A percentile compares a stretch with the other conserved stretches of the same genome.
Conservation (phyloP, 1,139 yeast species). For the Keqinozyma sinolaborantium region DNA sequence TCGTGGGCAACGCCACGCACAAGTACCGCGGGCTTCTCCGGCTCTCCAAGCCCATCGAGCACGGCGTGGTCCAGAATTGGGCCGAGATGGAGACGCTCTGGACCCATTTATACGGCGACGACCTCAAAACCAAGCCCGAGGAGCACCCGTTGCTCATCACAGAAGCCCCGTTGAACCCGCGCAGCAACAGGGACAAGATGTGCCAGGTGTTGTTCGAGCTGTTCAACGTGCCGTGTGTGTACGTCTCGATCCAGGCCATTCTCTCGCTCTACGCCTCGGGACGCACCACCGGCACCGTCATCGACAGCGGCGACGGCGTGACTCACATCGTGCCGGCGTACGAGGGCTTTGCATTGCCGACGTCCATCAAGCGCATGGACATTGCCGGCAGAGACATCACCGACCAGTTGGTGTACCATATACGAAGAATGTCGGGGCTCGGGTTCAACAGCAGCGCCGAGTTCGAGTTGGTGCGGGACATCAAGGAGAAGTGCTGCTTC, state of each 20-base stretch:
- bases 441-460: constrained; percentile 69
- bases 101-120: constrained; percentile 60
- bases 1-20: constrained; percentile 75
- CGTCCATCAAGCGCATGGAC: constrained; percentile 72
- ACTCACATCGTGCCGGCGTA: constrained; percentile 85
- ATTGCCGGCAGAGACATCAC: constrained; percentile 88
- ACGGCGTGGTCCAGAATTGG: constrained; percentile 86
- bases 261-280: constrained; percentile 86
- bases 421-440: constrained; percentile 64
- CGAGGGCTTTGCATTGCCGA: constrained; percentile 79
- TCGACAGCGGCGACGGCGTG: constrained; percentile 93
- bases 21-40: constrained; percentile 69
- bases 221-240: constrained; percentile 84
- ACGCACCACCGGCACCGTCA: constrained; percentile 82
- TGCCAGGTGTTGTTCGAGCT: constrained; percentile 81
- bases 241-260: constrained; percentile 79
- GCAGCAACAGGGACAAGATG: constrained; percentile 64
- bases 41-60: constrained; percentile 69
- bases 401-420: constrained; percentile 61
- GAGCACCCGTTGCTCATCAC: constrained; percentile 69
- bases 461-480: constrained; percentile 70
- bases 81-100: constrained; percentile 78
- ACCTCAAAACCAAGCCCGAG: constrained; percentile 49
- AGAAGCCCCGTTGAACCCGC: constrained; percentile 86
- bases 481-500: constrained; percentile 74